These are phyloP conservation scores for Metarhizium guizhouense DNA, from an alignment of 2,329 filamentous ascomycete genomes.

Conservation along the genomic window DNA sequence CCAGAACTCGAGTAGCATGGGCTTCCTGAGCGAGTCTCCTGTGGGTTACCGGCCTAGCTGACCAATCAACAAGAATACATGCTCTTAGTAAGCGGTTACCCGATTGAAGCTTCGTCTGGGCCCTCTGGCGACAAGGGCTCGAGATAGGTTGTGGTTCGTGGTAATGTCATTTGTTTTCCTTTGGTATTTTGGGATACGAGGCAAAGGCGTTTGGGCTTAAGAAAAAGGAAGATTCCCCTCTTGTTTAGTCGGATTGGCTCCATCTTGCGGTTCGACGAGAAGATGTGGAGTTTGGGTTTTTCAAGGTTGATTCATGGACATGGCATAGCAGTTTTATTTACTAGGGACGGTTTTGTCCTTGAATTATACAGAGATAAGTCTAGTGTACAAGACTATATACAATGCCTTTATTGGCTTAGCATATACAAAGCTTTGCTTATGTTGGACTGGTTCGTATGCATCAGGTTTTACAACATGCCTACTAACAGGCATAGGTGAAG, in stretches of 20 bases:
- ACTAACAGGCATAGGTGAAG: too few species aligned
- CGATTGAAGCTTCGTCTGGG: background rate
- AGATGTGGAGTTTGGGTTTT: background rate
- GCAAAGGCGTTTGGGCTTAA: slow-evolving; percentile 14
- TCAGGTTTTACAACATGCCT: too few species aligned
- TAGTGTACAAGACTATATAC: too few species aligned
- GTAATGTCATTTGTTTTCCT: slow-evolving; percentile 1
- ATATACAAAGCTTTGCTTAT: too few species aligned
- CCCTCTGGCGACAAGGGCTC: background rate
- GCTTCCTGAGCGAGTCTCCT: slow-evolving; percentile 15
- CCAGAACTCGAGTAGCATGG: slow-evolving; percentile 9
- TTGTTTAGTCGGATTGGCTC: slow-evolving; percentile 3
- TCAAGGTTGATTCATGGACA: background rate
- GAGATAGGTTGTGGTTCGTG: background rate
- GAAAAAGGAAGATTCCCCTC: slow-evolving; percentile 18
- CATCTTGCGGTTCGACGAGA: background rate
- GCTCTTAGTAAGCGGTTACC: background rate
- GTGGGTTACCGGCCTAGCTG: slow-evolving; percentile 10
- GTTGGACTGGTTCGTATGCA: too few species aligned
- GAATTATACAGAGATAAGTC: background rate
- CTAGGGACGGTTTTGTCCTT: background rate
- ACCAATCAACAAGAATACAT: background rate
- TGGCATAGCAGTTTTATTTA: background rate
- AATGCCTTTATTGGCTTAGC: too few species aligned
- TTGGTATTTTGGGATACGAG: slow-evolving; percentile 8